These are phyloP conservation scores for Mycena venus DNA, from an alignment of 768 basidiomycete genomes.

Conservation along the genomic window DNA sequence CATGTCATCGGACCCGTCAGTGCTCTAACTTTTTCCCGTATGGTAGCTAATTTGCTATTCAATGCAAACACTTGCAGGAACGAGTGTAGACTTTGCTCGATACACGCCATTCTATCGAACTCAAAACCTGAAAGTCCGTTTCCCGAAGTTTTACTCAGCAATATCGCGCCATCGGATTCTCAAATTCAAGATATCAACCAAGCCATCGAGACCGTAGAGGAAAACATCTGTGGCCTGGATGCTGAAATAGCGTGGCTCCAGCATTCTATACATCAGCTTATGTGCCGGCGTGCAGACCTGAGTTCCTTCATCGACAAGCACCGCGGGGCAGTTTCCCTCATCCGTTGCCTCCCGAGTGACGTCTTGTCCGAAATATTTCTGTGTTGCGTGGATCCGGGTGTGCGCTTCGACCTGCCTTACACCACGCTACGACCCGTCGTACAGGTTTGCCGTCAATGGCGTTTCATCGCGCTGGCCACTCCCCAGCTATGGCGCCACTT, in stretches of 20 bases:
- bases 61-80: too few relatives aligned
- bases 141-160: too few relatives aligned
- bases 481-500: neutral
- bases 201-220: too few relatives aligned
- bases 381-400: neutral
- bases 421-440: neutral
- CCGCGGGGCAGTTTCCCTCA: neutral
- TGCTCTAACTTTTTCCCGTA: too few relatives aligned
- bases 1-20: too few relatives aligned
- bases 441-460: neutral
- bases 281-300: neutral
- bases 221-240: neutral
- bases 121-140: too few relatives aligned
- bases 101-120: too few relatives aligned
- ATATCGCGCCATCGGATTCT: too few relatives aligned
- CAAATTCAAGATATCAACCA: too few relatives aligned
- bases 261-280: neutral
- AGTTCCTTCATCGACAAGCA: neutral
- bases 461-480: neutral
- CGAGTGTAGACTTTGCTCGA: too few relatives aligned
- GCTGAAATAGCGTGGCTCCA: neutral
- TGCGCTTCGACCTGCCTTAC: neutral
- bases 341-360: neutral
- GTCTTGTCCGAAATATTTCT: neutral
- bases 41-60: too few relatives aligned